These are phyloP conservation scores for Hepatocystis sp. DNA, from an alignment of 169 alveolate species.

Conservation along the genomic window DNA sequence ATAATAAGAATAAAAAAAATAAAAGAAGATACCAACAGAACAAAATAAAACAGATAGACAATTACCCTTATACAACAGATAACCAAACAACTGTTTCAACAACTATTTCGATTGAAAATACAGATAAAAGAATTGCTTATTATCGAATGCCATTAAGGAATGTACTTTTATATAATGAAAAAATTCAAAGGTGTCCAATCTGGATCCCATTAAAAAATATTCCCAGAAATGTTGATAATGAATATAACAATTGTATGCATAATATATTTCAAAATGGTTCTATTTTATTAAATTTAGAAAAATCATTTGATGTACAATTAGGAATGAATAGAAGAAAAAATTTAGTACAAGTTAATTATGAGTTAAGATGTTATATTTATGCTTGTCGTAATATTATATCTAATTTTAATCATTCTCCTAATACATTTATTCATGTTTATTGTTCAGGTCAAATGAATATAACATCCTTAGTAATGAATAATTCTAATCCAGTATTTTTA, in stretches of 20 bases:
- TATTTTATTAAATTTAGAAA: constrained; percentile 82
- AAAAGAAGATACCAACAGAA: neutral
- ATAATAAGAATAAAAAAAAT: constrained; percentile 3
- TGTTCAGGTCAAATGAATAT: constrained; percentile 86
- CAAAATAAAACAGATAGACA: neutral
- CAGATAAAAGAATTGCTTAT: constrained; percentile 83
- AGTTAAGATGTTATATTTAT: constrained; percentile 90
- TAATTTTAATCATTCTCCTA: constrained; percentile 83
- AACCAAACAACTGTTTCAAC: neutral
- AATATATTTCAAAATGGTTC: constrained; percentile 82
- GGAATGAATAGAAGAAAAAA: constrained; percentile 82
- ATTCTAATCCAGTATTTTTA: constrained; percentile 86
- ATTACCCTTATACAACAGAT: neutral
- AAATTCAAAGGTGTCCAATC: constrained; percentile 85
- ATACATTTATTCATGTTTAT: constrained; percentile 84
- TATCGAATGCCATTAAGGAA: constrained; percentile 79
- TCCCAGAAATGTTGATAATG: constrained; percentile 70
- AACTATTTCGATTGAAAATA: constrained; percentile 9
- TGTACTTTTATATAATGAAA: constrained; percentile 84
- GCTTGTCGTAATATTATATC: constrained; percentile 85
- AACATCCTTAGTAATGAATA: constrained; percentile 80
- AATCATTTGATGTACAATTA: constrained; percentile 72
- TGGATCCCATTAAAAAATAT: constrained; percentile 89
- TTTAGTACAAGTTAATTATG: constrained; percentile 85
- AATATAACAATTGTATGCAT: constrained; percentile 77